A percentile compares a stretch with the other conserved stretches of the same genome.
Evolutionary conservation across 2,329 filamentous ascomycete species (phyloP).

Genomic region (Pseudogymnoascus sp.): DNA sequence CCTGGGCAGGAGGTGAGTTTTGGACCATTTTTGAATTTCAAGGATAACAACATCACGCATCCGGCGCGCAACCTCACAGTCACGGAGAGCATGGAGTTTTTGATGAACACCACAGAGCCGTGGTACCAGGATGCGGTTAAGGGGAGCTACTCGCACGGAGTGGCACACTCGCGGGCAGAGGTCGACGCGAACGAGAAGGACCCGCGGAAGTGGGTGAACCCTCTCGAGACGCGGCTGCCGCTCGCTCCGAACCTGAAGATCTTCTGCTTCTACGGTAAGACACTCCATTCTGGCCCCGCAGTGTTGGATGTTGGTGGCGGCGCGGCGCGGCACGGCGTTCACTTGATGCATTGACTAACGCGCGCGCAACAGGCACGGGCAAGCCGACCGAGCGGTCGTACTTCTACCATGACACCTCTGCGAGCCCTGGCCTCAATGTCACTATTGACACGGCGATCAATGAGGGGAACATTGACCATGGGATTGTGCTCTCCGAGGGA

Average conservation of each 20-base stretch:
- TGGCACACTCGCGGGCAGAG: conserved; percentile 71
- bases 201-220: conserved; percentile 85
- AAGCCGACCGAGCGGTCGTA: conserved; percentile 91
- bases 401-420: conserved; percentile 68
- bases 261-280: conserved; percentile 81
- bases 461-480: conserved; percentile 63
- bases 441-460: conserved; percentile 63
- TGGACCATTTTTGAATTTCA: conserved; percentile 82
- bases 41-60: conserved; percentile 54
- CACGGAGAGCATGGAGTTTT: conserved; percentile 65
- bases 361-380: conserved; percentile 51
- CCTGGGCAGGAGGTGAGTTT: conserved; percentile 66
- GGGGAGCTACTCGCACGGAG: conserved; percentile 75
- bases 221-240: conserved; percentile 79
- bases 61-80: conserved; percentile 74
- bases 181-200: conserved; percentile 77
- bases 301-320: conserved; percentile 7
- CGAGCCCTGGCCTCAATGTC: conserved; percentile 64
- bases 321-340: neutral
- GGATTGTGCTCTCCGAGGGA: conserved; percentile 91
- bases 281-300: neutral
- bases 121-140: conserved; percentile 77
- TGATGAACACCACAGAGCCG: conserved; percentile 68
- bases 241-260: conserved; percentile 85
- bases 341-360: neutral